Conservation (phyloP, 768 basidiomycete species). For the Leccinum subtestaceum region DNA sequence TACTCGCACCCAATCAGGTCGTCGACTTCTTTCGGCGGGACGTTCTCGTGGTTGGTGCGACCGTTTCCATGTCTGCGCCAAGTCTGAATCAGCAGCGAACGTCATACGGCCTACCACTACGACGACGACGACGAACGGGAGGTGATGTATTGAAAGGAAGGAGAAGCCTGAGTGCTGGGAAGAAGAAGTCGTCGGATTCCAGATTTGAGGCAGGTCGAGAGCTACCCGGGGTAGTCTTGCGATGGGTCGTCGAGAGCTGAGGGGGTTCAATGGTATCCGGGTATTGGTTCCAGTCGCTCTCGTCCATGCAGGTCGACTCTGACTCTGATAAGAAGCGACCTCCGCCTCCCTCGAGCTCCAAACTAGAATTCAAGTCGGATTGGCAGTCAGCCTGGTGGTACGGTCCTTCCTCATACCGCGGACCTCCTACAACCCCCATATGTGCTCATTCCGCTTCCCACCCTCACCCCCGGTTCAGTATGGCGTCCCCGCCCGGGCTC, state of each 20-base stretch:
- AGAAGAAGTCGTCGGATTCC: no score
- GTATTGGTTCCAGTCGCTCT: neutral
- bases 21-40: slow-evolving; percentile 30
- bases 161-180: no score
- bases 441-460: slow-evolving; percentile 10
- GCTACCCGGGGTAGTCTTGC: slow-evolving; percentile 11
- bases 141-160: no score
- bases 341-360: slow-evolving; percentile 1
- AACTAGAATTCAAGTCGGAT: slow-evolving; percentile 10
- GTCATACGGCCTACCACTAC: no score
- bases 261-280: slow-evolving; percentile 17
- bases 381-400: slow-evolving; percentile 9
- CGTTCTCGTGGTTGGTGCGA: slow-evolving; percentile 1
- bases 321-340: slow-evolving; percentile 1
- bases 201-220: neutral
- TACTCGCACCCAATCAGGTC: slow-evolving; percentile 17
- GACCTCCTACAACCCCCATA: neutral
- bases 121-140: neutral
- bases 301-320: neutral
- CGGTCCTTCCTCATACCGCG: slow-evolving; percentile 9
- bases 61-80: neutral
- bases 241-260: neutral
- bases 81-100: neutral
- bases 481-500: slow-evolving; percentile 14
- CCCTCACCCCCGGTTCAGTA: slow-evolving; percentile 11